Evolutionary conservation across 352 stramenopile genomes (phyloP).

Genomic region (Phytophthora cryptogea): DNA sequence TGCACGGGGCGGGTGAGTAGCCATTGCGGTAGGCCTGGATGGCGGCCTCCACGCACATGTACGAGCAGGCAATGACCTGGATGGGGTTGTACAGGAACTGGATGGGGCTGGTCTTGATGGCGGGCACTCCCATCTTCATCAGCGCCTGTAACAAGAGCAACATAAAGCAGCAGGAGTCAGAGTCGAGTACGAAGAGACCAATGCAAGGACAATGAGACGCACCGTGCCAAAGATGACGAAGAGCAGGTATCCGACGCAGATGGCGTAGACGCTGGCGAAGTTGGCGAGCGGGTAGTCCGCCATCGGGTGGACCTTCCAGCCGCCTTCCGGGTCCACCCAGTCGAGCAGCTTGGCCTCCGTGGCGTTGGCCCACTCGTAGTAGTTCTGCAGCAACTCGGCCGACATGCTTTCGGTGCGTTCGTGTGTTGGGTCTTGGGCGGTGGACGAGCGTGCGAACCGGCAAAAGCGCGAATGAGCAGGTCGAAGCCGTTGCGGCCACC

Average conservation of each 20-base stretch:
- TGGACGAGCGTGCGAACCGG: constrained; percentile 18
- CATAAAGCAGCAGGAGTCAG: constrained; percentile 12
- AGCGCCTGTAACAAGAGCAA: constrained; percentile 73
- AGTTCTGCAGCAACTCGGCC: constrained; percentile 43
- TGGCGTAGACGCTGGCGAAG: constrained; percentile 60
- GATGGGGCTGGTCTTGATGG: constrained; percentile 62
- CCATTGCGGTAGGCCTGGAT: constrained; percentile 88
- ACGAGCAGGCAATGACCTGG: constrained; percentile 93
- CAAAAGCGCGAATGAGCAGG: constrained; percentile 40
- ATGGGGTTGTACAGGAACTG: constrained; percentile 96
- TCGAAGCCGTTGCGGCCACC: not conserved
- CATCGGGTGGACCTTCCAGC: constrained; percentile 72
- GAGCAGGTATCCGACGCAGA: constrained; percentile 66
- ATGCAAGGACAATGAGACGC: constrained; percentile 51
- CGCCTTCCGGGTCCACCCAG: constrained; percentile 58
- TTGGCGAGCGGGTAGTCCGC: constrained; percentile 63
- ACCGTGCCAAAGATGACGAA: constrained; percentile 74
- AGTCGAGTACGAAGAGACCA: constrained; percentile 11
- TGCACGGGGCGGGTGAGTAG: constrained; percentile 89
- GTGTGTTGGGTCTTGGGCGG: not conserved
- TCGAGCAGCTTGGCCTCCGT: constrained; percentile 56
- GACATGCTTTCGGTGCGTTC: constrained; percentile 22
- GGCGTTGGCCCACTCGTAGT: constrained; percentile 61
- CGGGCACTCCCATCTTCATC: constrained; percentile 60
- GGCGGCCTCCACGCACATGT: constrained; percentile 93